A percentile compares a stretch with the other conserved stretches of the same genome.
phyloP scores from a whole-genome alignment of 2,329 filamentous ascomycete genomes.

The Chaetomium olivaceum region DNA sequence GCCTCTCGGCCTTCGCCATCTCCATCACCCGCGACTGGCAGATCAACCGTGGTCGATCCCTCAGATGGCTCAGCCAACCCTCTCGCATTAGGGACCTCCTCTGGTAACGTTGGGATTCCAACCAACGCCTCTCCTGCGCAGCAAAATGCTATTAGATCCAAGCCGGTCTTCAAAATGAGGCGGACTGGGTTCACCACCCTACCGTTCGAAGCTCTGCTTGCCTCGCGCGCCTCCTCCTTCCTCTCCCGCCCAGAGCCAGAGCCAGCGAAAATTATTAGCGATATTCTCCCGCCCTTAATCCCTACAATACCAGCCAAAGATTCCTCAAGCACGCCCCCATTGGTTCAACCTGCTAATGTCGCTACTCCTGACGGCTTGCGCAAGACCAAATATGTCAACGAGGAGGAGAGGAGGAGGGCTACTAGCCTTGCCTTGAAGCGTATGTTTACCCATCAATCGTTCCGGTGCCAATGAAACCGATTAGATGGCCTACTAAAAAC shows the following conservation, averaged over 20 bases:
- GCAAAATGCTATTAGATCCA: not conserved
- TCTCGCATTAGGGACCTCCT: not conserved
- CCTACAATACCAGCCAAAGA: not conserved
- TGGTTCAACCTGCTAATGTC: not conserved
- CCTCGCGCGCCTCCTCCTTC: not conserved
- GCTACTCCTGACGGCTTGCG: not conserved
- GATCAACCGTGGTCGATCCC: not conserved
- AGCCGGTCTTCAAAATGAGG: constrained; percentile 21
- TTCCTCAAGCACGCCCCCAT: not conserved
- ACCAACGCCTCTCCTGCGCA: not conserved
- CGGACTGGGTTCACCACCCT: constrained; percentile 10
- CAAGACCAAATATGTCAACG: constrained; percentile 22
- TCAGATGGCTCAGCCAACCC: not conserved
- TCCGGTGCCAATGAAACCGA: not conserved
- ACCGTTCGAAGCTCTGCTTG: not conserved
- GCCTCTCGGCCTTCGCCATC: not conserved
- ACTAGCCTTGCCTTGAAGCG: constrained; percentile 23
- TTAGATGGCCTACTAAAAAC: not conserved
- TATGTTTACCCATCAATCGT: constrained; percentile 9
- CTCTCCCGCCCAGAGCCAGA: constrained; percentile 11
- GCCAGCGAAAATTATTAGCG: constrained; percentile 25
- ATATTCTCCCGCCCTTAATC: constrained; percentile 16
- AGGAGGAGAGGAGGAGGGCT: constrained; percentile 25
- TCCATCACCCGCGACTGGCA: not conserved
- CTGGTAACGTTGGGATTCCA: not conserved